A percentile compares a stretch with the other conserved stretches of the same genome.
Conservation (phyloP, 805 yeast species). For the Wickerhamiella musiphila region DNA sequence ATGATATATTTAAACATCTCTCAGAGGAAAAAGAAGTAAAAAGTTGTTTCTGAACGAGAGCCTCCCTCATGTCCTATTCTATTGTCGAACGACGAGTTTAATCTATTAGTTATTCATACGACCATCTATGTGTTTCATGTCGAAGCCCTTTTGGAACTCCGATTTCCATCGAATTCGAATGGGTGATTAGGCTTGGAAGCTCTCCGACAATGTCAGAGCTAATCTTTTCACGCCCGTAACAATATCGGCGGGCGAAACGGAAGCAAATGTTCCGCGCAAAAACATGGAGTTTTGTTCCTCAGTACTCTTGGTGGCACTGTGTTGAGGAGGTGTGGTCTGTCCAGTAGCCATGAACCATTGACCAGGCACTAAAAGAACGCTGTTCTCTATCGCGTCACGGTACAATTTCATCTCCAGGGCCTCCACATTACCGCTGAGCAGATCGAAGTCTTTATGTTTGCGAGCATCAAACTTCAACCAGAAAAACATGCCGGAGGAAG, state of each 20-base stretch:
- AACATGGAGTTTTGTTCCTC: conserved; percentile 20
- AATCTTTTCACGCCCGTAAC: no score
- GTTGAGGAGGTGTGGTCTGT: conserved; percentile 20
- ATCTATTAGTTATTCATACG: no score
- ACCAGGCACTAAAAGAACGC: conserved; percentile 25
- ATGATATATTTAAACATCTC: no score
- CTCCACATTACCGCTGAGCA: conserved; percentile 14
- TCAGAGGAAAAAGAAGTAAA: no score
- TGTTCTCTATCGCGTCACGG: conserved; percentile 19
- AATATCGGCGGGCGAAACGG: conserved; percentile 22
- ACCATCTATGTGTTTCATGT: no score
- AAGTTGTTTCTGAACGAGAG: no score
- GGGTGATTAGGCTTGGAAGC: no score
- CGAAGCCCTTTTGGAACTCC: no score
- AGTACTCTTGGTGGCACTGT: conserved; percentile 18
- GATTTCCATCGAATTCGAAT: no score
- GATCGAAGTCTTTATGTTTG: conserved; percentile 30
- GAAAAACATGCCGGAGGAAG: conserved; percentile 38
- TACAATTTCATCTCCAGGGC: conserved; percentile 21
- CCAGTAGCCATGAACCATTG: conserved; percentile 24
- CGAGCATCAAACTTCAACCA: conserved; percentile 36
- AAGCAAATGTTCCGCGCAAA: conserved; percentile 29
- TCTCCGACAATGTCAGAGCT: no score
- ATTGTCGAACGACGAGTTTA: no score
- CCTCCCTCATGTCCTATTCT: no score